Conservation (phyloP, 139 green algal genomes). For the Chlorella sp. region DNA sequence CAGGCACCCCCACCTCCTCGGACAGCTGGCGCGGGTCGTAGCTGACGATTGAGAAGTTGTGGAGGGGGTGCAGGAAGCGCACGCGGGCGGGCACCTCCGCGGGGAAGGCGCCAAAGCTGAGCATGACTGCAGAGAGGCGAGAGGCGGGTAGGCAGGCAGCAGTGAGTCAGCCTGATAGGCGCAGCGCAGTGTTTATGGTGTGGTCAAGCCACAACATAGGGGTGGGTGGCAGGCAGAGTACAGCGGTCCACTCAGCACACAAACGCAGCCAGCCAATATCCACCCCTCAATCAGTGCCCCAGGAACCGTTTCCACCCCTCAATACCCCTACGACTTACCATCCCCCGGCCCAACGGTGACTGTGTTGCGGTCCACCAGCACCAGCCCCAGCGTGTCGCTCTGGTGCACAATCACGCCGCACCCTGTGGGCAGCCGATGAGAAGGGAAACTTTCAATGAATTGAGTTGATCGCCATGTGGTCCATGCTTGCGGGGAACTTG, state of each 20-base stretch:
- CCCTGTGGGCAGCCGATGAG: constrained; percentile 33
- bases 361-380: constrained; percentile 93
- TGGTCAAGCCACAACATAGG: too few species aligned
- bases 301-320: too few species aligned
- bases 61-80: constrained; percentile 84
- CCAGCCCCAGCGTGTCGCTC: constrained; percentile 58
- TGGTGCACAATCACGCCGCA: constrained; percentile 74
- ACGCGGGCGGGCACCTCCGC: constrained; percentile 74
- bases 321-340: too few species aligned
- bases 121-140: constrained; percentile 49
- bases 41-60: constrained; percentile 86
- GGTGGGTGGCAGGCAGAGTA: too few species aligned
- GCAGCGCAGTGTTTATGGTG: too few species aligned
- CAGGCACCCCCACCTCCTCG: constrained; percentile 39
- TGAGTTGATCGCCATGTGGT: too few species aligned
- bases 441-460: too few species aligned
- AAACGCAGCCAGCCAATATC: too few species aligned
- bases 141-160: too few species aligned
- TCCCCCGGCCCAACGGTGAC: constrained; percentile 78
- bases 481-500: background rate
- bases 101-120: constrained; percentile 89
- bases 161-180: too few species aligned
- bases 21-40: constrained; percentile 73
- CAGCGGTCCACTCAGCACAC: too few species aligned
- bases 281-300: too few species aligned